These are phyloP conservation scores for Fagus crenata DNA, from an alignment of 306 rosid genomes.

Conservation along the genomic window DNA sequence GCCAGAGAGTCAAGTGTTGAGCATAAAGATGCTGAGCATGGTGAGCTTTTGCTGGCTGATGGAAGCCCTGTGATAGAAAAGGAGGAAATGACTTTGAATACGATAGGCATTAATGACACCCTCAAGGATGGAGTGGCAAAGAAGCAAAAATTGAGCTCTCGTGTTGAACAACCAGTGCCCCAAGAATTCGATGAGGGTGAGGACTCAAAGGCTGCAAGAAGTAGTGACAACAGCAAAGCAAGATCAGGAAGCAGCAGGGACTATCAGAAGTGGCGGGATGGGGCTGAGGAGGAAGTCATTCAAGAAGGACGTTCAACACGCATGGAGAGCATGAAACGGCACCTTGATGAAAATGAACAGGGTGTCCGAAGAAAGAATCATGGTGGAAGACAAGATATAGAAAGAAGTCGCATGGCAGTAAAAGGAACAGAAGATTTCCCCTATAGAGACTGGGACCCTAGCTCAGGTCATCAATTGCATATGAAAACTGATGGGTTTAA, in stretches of 20 bases:
- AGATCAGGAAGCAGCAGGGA: constrained; percentile 93
- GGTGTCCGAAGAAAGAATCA: constrained; percentile 56
- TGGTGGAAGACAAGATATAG: constrained; percentile 68
- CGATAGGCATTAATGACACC: constrained; percentile 32
- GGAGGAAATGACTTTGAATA: constrained; percentile 45
- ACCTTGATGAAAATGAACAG: constrained; percentile 63
- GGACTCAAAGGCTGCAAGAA: constrained; percentile 85
- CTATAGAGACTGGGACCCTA: constrained; percentile 70
- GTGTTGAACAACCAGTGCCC: constrained; percentile 53
- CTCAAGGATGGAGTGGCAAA: constrained; percentile 47
- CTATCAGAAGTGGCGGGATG: constrained; percentile 67
- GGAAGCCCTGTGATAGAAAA: constrained; percentile 59
- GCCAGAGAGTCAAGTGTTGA: constrained; percentile 58
- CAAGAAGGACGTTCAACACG: constrained; percentile 68
- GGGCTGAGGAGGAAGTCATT: constrained; percentile 84
- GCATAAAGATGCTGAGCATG: constrained; percentile 55
- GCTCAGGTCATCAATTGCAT: constrained; percentile 57
- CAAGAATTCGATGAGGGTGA: constrained; percentile 70
- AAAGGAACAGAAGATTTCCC: constrained; percentile 74
- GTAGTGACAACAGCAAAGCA: constrained; percentile 97
- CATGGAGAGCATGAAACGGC: constrained; percentile 46
- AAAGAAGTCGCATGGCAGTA: constrained; percentile 50
- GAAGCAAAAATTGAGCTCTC: constrained; percentile 47
- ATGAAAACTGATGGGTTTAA: constrained; percentile 69
- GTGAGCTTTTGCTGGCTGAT: constrained; percentile 55